These are phyloP conservation scores for Syncephalis fuscata DNA, from an alignment of 371 early-diverging fungal genomes.

Conservation along the genomic window DNA sequence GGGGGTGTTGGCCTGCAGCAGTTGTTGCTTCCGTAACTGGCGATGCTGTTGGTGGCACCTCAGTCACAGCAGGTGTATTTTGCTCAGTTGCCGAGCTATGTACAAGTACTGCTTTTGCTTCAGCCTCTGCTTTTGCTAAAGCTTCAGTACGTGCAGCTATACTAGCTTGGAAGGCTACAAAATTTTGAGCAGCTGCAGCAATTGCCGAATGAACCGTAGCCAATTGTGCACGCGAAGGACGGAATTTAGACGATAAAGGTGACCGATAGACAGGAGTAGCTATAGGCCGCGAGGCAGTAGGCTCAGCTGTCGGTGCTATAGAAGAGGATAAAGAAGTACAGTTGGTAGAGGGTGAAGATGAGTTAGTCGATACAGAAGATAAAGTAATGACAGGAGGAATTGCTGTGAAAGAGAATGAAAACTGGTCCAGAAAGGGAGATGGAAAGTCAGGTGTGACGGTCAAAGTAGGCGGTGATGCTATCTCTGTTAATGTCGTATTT, in stretches of 20 bases:
- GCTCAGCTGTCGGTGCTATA: conserved; percentile 3
- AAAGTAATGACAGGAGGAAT: conserved; percentile 6
- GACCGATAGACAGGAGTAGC: conserved; percentile 18
- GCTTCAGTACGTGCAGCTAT: conserved; percentile 2
- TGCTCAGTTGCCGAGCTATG: too few species aligned
- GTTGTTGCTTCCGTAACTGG: too few species aligned
- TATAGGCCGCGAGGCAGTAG: conserved; percentile 2
- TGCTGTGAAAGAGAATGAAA: not conserved
- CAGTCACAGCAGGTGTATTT: too few species aligned
- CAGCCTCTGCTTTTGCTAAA: too few species aligned
- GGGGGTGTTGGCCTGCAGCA: too few species aligned
- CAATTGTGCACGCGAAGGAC: conserved; percentile 8
- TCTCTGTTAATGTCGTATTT: too few species aligned
- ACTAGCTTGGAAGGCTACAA: not conserved
- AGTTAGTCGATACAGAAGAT: conserved; percentile 4
- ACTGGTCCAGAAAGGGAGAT: too few species aligned
- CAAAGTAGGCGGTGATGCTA: too few species aligned
- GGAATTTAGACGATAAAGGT: conserved; percentile 17
- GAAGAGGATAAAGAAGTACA: conserved; percentile 2
- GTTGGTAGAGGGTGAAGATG: not conserved
- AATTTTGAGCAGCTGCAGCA: conserved; percentile 5
- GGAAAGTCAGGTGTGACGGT: too few species aligned
- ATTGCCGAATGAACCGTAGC: conserved; percentile 4
- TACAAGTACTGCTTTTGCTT: too few species aligned
- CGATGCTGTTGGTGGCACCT: too few species aligned